A percentile compares a stretch with the other conserved stretches of the same genome.
These are phyloP conservation scores for Gilbertella persicaria DNA, from an alignment of 371 early-diverging fungal genomes.

Conservation along the genomic window DNA sequence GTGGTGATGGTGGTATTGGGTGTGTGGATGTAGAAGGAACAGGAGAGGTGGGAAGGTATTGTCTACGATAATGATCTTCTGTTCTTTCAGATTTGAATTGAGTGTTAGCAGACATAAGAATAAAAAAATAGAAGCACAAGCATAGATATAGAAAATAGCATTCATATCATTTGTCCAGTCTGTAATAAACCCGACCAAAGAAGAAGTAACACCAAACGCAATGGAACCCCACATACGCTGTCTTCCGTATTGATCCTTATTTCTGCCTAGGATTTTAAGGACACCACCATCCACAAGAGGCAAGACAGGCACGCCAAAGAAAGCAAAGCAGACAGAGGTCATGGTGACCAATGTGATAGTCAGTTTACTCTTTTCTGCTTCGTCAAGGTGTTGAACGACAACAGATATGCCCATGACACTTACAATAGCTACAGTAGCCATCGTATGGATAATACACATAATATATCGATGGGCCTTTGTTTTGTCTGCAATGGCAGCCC, in stretches of 20 bases:
- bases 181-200: conserved; percentile 47
- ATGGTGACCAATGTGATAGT: conserved; percentile 43
- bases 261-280: conserved; percentile 48
- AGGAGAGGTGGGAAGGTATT: background rate
- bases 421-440: conserved; percentile 52
- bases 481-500: conserved; percentile 54
- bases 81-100: conserved; percentile 48
- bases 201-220: conserved; percentile 51
- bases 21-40: background rate
- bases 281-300: conserved; percentile 58
- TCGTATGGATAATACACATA: conserved; percentile 53
- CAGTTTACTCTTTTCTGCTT: conserved; percentile 26
- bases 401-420: conserved; percentile 57
- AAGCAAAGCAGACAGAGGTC: conserved; percentile 53
- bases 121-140: conserved; percentile 46
- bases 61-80: conserved; percentile 4
- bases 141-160: conserved; percentile 52
- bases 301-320: conserved; percentile 54
- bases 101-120: conserved; percentile 44
- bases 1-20: background rate
- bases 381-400: conserved; percentile 34
- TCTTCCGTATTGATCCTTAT: conserved; percentile 54
- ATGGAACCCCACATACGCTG: conserved; percentile 60
- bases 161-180: conserved; percentile 55
- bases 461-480: conserved; percentile 52